Evolutionary conservation across 495 filamentous ascomycete genomes (phyloP).

Genomic region (Tuber magnatum): DNA sequence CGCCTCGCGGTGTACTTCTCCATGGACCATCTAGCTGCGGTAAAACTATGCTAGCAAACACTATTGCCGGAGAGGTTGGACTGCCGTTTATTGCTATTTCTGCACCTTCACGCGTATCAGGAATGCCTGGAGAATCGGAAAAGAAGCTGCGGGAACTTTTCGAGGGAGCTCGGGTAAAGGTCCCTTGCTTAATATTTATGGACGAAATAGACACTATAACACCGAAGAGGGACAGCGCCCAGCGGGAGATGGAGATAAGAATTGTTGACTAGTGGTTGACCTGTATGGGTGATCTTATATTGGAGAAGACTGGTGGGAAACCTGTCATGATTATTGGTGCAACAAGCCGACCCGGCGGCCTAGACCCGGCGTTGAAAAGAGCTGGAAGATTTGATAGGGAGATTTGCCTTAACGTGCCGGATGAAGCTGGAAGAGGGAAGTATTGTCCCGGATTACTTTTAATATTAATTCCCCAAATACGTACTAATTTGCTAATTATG

Average conservation of each 20-base stretch:
- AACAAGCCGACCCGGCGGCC: constrained; percentile 81
- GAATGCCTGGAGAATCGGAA: constrained; percentile 96
- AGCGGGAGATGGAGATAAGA: constrained; percentile 91
- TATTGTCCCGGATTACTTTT: not conserved
- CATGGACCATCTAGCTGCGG: constrained; percentile 85
- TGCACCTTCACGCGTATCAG: constrained; percentile 79
- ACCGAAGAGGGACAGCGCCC: constrained; percentile 82
- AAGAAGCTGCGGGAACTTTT: constrained; percentile 88
- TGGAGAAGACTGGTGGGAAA: constrained; percentile 77
- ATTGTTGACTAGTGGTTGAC: constrained; percentile 93
- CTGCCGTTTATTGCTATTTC: constrained; percentile 82
- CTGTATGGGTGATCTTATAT: constrained; percentile 66
- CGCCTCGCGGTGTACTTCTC: constrained; percentile 82
- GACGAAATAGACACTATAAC: constrained; percentile 97
- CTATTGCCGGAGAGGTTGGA: constrained; percentile 75
- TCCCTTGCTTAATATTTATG: constrained; percentile 88
- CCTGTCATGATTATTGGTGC: constrained; percentile 89
- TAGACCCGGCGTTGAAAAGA: constrained; percentile 81
- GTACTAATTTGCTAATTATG: not conserved
- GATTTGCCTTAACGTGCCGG: too few relatives aligned
- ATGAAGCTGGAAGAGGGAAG: constrained; percentile 70
- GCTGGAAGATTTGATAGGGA: too few relatives aligned
- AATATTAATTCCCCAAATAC: not conserved
- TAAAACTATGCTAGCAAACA: constrained; percentile 88
- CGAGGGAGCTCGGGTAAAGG: constrained; percentile 75